Base-by-base conservation (phyloP, 2,329 filamentous ascomycete genomes). In the Chrysoporthe austroafricana region DNA sequence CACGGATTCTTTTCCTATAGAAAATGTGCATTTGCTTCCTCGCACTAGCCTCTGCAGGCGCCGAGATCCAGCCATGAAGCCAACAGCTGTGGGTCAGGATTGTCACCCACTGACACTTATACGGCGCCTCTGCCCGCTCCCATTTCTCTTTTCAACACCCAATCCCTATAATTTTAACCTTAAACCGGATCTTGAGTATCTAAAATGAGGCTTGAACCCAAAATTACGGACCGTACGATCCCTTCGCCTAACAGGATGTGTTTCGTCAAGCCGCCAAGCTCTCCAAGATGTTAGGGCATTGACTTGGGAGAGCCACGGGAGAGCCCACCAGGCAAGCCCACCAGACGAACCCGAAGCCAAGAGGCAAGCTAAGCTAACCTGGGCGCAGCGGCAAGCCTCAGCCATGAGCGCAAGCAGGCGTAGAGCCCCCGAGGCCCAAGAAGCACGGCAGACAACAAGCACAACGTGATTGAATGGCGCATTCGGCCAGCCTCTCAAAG, bases 21-120 rank as follows among this genome's bases (percentile, higher is more conserved):
- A 21, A 32, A 14, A 13, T 26, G 21, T 8, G 50, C 4, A 8
- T 3, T 54, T 21, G 21, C 13, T 54, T 14, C 5, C 21, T 32
- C 5, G 50, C 1, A 1, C 9, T 39, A 9, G 9, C 36, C 36
- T 39, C 36, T 39, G 36, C 36, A 39, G 6, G 36, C 36, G 6
- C 9, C 36, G 21, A 32, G 50, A 32, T 0, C 3, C 9, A 14
- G 50, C 21, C 11, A 14, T 13, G 50, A 14, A 4, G 21, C 13
- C 14, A 11, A 54, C 13, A 54, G 13, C 26, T 32, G 21, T 26
- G 13, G 50, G 26, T 3, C 21, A 34, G 14, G 50, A 32, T 54
- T 54, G 50, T 54, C 50, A 32, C 50, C 50, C 50, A 16, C 50
- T 54, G 50, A 54, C 50, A 54, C 50, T 54, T 54, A 34, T 13